Evolutionary conservation across 352 stramenopile genomes (phyloP), one percentile per base, ranked within the genome.

Genomic region (Globisporangium nagaii): DNA sequence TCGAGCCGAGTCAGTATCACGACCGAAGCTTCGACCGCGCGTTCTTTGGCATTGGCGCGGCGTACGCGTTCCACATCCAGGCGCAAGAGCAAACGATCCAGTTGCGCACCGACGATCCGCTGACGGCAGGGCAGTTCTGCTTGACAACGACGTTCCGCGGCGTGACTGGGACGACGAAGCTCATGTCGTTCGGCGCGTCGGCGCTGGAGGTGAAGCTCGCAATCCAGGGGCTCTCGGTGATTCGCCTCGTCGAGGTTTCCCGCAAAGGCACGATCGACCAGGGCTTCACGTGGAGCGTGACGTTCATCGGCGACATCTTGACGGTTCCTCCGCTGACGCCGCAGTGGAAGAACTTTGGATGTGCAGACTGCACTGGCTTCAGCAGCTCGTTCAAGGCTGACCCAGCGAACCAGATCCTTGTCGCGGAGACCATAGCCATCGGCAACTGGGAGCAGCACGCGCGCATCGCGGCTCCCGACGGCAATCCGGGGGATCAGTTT

Each of bases 171-270:
- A 80, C 74, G 27, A 95, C 83, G 11, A 66, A 53, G 5, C 37
- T 55, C 7, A 68, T 97, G 5, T 80, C 76, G 20, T 91, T 85
- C 46, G 58, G 80, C 20, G 73, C 87, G 11, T 80, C 86, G 1
- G 61, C 87, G 12, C 53, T 40, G 7, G 69, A 77, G 0, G 70
- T 98, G 36, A 92, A 95, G 55, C 58, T 66, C 0, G 90, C 78
- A 4, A 48, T 98, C 0, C 83, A 98, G 65, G 65, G 74, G 22
- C 68, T 96, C 1, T 76, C 77, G 0, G 75, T 72, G 15, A 92
- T 98, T 11, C 61, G 71, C 28, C 63, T 96, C 25, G 79, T 98
- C 0, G 76, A 97, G 53, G 85, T 96, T 6, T 71, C 73, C 0
- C 71, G 82, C 7, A 74, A 60, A 3, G 77, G 83, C 6, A 82